Conservation (phyloP, 805 yeast genomes). For the Candida broadrunensis region DNA sequence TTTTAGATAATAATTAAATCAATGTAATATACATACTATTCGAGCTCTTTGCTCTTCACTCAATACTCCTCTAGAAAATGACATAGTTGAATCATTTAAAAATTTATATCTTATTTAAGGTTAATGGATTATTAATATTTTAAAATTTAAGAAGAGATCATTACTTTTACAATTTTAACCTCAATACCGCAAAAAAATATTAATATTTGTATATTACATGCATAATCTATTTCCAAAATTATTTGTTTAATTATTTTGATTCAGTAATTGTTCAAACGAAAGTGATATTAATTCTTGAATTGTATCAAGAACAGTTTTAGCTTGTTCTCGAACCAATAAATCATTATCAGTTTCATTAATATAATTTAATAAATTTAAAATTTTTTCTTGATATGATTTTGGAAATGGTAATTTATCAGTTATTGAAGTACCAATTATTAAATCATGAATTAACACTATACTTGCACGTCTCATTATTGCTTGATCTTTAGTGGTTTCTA, state of each 20-base stretch:
- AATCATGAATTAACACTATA: conserved; percentile 61
- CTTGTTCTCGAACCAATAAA: conserved; percentile 58
- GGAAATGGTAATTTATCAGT: conserved; percentile 51
- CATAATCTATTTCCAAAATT: too few relatives aligned
- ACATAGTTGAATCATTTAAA: conserved; percentile 9
- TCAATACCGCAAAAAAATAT: too few relatives aligned
- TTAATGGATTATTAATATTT: too few relatives aligned
- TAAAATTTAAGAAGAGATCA: too few relatives aligned
- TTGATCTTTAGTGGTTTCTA: conserved; percentile 44
- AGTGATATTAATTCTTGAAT: conserved; percentile 9
- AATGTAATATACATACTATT: conserved; percentile 34
- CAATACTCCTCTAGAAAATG: conserved; percentile 21
- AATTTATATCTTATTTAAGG: too few relatives aligned
- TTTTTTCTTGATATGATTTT: conserved; percentile 39
- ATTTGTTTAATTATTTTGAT: too few relatives aligned
- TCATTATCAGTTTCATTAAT: conserved; percentile 50
- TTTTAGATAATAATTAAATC: too few relatives aligned
- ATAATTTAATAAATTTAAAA: conserved; percentile 43
- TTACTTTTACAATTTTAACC: too few relatives aligned
- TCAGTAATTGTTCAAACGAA: background rate
- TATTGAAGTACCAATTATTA: conserved; percentile 46
- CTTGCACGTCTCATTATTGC: conserved; percentile 74
- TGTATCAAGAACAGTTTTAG: conserved; percentile 30
- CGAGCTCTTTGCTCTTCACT: conserved; percentile 31
- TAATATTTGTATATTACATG: too few relatives aligned